Conservation (phyloP, 169 alveolate species). For the Plasmodium adleri region DNA sequence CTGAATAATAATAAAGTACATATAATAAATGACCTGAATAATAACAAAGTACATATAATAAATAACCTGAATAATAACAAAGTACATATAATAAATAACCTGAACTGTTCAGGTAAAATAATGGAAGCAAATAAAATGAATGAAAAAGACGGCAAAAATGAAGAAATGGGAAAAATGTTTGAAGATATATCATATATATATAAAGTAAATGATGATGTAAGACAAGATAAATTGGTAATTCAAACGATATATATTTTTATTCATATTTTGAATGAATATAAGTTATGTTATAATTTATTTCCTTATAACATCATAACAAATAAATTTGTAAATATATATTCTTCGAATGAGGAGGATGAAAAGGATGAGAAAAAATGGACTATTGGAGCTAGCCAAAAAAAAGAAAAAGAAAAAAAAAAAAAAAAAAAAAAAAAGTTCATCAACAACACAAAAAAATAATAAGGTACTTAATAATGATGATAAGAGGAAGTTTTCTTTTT, state of each 20-base stretch:
- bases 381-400: neutral
- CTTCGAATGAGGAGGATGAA: conserved; percentile 40
- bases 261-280: conserved; percentile 83
- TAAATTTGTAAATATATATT: conserved; percentile 60
- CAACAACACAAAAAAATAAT: conserved; percentile 7
- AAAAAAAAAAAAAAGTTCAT: neutral
- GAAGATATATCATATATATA: conserved; percentile 81
- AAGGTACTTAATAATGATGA: conserved; percentile 50
- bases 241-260: conserved; percentile 84
- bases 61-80: neutral
- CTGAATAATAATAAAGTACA: neutral
- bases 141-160: neutral
- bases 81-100: neutral
- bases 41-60: neutral
- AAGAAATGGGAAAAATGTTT: neutral
- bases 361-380: neutral
- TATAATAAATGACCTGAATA: neutral
- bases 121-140: neutral
- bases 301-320: conserved; percentile 81
- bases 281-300: conserved; percentile 84
- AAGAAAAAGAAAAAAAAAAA: neutral
- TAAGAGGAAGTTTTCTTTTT: conserved; percentile 76
- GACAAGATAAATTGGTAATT: conserved; percentile 89
- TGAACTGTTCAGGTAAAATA: neutral
- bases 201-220: conserved; percentile 90